Evolutionary conservation across 2,329 filamentous ascomycete genomes (phyloP).

Genomic region (Sarocladiaceae sp.): DNA sequence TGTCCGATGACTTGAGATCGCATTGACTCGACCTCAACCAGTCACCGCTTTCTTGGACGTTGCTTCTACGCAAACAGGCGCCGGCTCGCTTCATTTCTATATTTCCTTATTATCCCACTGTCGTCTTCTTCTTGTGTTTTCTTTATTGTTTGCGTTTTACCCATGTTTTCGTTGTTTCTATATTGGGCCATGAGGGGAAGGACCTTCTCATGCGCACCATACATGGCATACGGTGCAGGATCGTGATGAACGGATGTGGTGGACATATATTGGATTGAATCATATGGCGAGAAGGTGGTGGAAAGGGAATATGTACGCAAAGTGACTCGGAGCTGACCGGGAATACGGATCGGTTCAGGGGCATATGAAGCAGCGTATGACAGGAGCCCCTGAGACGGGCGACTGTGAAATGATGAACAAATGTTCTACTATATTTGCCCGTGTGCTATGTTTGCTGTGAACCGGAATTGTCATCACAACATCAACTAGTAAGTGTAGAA

Average conservation of each 20-base stretch:
- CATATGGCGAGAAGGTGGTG: not conserved
- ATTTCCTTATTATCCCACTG: not conserved
- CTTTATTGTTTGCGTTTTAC: not conserved
- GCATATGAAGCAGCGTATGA: no score
- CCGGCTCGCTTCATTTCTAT: conserved; percentile 6
- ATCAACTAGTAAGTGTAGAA: no score
- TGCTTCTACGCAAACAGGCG: conserved; percentile 1
- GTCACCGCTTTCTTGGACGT: not conserved
- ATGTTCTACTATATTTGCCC: not conserved
- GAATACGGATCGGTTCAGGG: no score
- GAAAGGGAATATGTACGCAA: not conserved
- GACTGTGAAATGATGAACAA: not conserved
- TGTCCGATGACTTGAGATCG: no score
- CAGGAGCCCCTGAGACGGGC: no score
- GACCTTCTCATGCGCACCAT: not conserved
- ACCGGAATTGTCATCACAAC: not conserved
- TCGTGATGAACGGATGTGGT: not conserved
- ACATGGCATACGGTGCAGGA: not conserved
- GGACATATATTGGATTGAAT: not conserved
- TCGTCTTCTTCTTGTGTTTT: conserved; percentile 7
- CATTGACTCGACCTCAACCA: not conserved
- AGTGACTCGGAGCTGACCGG: no score
- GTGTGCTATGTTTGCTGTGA: not conserved
- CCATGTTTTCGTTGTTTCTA: not conserved
- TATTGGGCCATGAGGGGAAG: not conserved